Base-by-base conservation (phyloP, 805 yeast genomes). In the Ogataea philodendri region DNA sequence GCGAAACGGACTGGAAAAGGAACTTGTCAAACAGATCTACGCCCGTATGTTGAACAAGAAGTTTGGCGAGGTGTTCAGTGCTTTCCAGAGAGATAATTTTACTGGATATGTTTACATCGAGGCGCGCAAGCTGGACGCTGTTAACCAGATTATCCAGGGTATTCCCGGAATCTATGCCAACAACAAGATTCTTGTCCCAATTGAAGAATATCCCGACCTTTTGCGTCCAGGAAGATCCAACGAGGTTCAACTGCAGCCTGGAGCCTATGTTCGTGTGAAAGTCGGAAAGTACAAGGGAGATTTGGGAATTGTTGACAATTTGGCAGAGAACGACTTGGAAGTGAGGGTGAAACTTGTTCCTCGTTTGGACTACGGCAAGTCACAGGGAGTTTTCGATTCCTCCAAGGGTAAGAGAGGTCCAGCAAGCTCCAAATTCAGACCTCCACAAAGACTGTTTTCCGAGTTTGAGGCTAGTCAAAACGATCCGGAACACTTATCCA, bases 281-380 rank as follows among this genome's bases (percentile, higher is more conserved):
- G 75, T 95, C 45, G 97, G 98, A 45, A 83, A 82, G 54, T 89
- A 90, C 60, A 84, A 84, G 53, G 90, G 90, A 33, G 98, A 93
- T 60, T 69, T 93, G 46, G 98, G 96, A 15, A 75, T 87, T 30
- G 95, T 93, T 32, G 96, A 88, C 51, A 88, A 89, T 56, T 72
- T 93, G 45, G 84, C 94, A 42, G 97, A 93, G 54, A 90, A 86
- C 56, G 97, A 96, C 35, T 72, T 93, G 49, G 97, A 90, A 58
- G 97, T 87, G n/a, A 75, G 94, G 52, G 78, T 95, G 50, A 86
- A 86, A 55, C 69, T 93, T 46, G 94, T 93, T 21, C 98, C 98
- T 22, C 78, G 98, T 53, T 64, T 93, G 41, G 97, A 90, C 58
- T 90, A 93, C 60, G 96, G 95, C 39, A 77, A 80, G 47, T 67